phyloP scores from a whole-genome alignment of 495 filamentous ascomycete genomes.

The Hyaloscypha variabilis region DNA sequence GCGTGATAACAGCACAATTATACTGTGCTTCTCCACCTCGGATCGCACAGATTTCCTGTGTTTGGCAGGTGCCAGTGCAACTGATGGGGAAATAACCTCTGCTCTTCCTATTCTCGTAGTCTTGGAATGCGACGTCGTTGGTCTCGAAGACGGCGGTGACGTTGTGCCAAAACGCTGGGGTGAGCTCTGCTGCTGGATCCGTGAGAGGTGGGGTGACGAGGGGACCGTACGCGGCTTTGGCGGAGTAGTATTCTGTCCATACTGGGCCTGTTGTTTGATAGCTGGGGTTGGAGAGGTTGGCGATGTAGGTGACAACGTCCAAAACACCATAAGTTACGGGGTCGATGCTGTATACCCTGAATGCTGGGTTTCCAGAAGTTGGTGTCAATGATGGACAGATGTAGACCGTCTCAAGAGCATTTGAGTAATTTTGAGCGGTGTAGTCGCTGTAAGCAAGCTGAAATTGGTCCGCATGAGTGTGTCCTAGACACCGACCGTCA shows the following conservation, averaged over 20 bases:
- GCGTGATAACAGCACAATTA: constrained; percentile 16
- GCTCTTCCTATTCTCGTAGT: constrained; percentile 40
- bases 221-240: constrained; percentile 51
- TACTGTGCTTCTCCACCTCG: constrained; percentile 35
- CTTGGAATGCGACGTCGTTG: constrained; percentile 39
- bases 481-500: constrained; percentile 35
- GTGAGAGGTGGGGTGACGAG: constrained; percentile 42
- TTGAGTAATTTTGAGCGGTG: constrained; percentile 32
- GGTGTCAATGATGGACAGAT: constrained; percentile 57
- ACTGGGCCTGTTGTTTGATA: constrained; percentile 44
- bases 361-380: constrained; percentile 52
- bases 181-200: constrained; percentile 43
- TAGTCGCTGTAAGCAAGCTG: constrained; percentile 55
- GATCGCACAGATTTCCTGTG: constrained; percentile 43
- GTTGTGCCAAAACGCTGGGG: constrained; percentile 61
- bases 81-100: constrained; percentile 38
- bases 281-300: constrained; percentile 46
- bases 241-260: constrained; percentile 57
- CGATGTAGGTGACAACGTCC: constrained; percentile 53
- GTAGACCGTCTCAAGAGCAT: constrained; percentile 49
- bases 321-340: constrained; percentile 55
- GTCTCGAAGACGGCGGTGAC: constrained; percentile 47
- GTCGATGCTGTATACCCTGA: constrained; percentile 59
- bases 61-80: constrained; percentile 41
- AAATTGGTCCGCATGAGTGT: constrained; percentile 59